These are phyloP conservation scores for Alternaria brassicae DNA, from an alignment of 2,329 filamentous ascomycete genomes.

Conservation along the genomic window DNA sequence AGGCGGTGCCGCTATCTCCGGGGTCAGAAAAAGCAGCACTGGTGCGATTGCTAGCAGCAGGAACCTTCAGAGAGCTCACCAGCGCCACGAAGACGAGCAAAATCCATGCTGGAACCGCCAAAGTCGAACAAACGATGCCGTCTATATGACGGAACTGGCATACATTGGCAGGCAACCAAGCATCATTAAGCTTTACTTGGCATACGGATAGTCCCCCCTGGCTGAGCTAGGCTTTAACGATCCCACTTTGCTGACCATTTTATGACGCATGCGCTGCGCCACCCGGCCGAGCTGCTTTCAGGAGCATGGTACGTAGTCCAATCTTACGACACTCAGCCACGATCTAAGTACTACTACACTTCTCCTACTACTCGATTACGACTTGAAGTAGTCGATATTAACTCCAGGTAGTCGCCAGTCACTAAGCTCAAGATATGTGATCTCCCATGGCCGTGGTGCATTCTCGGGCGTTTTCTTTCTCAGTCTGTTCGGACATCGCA, in stretches of 20 bases:
- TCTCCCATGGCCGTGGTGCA: too few species aligned
- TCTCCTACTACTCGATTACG: background rate
- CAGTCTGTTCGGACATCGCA: too few species aligned
- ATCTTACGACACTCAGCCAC: background rate
- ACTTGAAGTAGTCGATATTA: background rate
- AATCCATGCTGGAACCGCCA: too few species aligned
- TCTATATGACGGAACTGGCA: background rate
- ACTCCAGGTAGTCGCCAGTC: background rate
- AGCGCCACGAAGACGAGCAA: background rate
- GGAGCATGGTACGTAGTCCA: background rate
- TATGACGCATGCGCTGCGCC: slow-evolving; percentile 10
- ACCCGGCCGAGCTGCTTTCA: background rate
- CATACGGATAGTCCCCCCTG: slow-evolving; percentile 3
- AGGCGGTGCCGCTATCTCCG: slow-evolving; percentile 7
- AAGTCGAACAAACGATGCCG: background rate
- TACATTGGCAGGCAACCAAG: background rate
- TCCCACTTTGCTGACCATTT: background rate
- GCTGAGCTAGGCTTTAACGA: background rate
- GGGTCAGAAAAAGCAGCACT: background rate
- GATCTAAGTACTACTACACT: fast-evolving
- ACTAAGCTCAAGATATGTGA: background rate
- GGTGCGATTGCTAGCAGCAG: background rate
- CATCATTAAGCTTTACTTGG: slow-evolving; percentile 21
- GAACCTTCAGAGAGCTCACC: background rate
- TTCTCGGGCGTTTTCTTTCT: too few species aligned